These are phyloP conservation scores for Cordyceps cicadae DNA, from an alignment of 2,329 filamentous ascomycete genomes.

Conservation along the genomic window DNA sequence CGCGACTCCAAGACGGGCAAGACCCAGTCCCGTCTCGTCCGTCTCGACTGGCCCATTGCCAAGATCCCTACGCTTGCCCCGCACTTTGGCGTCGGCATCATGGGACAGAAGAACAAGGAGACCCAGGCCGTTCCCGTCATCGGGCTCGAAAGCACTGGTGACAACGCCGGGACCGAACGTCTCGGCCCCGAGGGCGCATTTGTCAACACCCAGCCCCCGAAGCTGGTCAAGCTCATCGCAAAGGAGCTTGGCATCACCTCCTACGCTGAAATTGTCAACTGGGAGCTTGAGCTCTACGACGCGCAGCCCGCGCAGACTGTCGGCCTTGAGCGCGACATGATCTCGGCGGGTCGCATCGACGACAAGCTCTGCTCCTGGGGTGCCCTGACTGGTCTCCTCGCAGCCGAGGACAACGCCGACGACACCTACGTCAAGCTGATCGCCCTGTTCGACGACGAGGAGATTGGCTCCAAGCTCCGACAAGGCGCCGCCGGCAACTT, in stretches of 20 bases:
- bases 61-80: constrained; percentile 85
- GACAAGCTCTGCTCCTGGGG: constrained; percentile 97
- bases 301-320: constrained; percentile 74
- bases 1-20: constrained; percentile 64
- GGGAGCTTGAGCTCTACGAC: constrained; percentile 95
- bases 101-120: constrained; percentile 67
- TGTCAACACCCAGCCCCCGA: constrained; percentile 72
- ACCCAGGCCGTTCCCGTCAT: constrained; percentile 93
- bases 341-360: constrained; percentile 90
- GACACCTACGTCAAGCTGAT: constrained; percentile 77
- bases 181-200: constrained; percentile 66
- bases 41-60: constrained; percentile 90
- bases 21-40: constrained; percentile 74
- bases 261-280: constrained; percentile 74
- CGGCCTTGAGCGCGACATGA: constrained; percentile 85
- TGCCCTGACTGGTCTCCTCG: constrained; percentile 74
- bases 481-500: constrained; percentile 90
- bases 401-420: constrained; percentile 47
- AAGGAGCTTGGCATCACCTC: constrained; percentile 65
- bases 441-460: constrained; percentile 94
- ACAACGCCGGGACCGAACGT: constrained; percentile 27
- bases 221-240: constrained; percentile 75
- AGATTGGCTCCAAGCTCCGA: constrained; percentile 83
- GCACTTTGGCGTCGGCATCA: constrained; percentile 76
- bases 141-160: constrained; percentile 68